Conservation (phyloP, 2,329 filamentous ascomycete genomes). For the Paracamarosporium sp. region DNA sequence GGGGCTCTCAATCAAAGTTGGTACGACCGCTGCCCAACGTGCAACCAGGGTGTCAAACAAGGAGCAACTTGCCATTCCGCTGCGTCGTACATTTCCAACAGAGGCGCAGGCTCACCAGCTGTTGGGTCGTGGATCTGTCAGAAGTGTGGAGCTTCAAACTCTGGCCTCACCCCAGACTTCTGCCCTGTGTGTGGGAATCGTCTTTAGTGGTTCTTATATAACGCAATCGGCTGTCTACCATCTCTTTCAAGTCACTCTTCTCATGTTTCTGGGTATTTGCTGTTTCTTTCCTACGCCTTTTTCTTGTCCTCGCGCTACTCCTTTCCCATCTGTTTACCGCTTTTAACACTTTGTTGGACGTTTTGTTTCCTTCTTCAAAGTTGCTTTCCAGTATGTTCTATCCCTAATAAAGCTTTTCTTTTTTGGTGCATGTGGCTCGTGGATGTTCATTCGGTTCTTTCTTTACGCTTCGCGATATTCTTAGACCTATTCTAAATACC, state of each 20-base stretch:
- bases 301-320: no score
- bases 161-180: slow-evolving; percentile 5
- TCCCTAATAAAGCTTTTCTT: no score
- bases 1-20: slow-evolving; percentile 9
- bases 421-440: no score
- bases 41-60: slow-evolving; percentile 1
- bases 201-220: no score
- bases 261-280: no score
- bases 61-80: background rate
- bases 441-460: background rate
- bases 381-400: no score
- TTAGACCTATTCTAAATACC: background rate
- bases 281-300: no score
- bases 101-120: slow-evolving; percentile 4
- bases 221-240: no score
- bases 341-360: no score
- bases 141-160: slow-evolving; percentile 8
- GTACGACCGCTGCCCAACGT: slow-evolving; percentile 14
- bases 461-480: background rate
- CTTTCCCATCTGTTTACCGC: no score
- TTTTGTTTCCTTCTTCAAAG: no score
- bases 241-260: no score
- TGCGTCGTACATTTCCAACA: background rate
- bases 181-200: slow-evolving; percentile 12
- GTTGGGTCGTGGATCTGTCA: slow-evolving; percentile 4